These are phyloP conservation scores for apple (Malus domestica) DNA, from an alignment of 306 rosid species.

Conservation along the genomic window ASM211411v1 NC_041805.1:4113501-4114000, in stretches of 20 bases:
- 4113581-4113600: background rate
- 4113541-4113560: background rate
- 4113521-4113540: background rate
- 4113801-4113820: no score
- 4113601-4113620: background rate
- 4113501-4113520: background rate
- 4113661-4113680: conserved; percentile 12
- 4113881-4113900: background rate
- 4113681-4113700: conserved; percentile 1
- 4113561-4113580: background rate
- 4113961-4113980: background rate
- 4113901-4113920: background rate
- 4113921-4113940: conserved; percentile 18
- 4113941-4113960: conserved; percentile 10
- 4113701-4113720: background rate
- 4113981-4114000: background rate
- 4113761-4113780: background rate
- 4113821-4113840: no score
- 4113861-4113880: no score
- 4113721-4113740: background rate
- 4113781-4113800: background rate
- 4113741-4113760: background rate
- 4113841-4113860: no score
- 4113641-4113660: background rate
- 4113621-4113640: background rate